Evolutionary conservation across 805 yeast genomes (phyloP).

Genomic region (Starmerella tilneyi): DNA sequence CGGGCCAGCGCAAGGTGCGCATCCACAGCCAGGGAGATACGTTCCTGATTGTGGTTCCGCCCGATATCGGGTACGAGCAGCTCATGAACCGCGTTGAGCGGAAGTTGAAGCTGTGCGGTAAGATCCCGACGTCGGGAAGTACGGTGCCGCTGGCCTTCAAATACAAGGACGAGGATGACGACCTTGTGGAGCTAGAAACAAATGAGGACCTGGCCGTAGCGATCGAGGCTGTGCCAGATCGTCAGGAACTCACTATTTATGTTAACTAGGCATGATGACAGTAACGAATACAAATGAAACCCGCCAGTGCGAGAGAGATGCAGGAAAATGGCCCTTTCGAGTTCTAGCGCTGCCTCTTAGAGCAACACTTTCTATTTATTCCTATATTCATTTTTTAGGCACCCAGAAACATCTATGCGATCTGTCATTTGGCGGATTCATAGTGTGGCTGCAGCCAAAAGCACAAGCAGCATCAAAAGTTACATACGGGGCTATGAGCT

Average conservation of each 20-base stretch:
- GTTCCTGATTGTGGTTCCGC: conserved; percentile 55
- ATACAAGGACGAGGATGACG: conserved; percentile 93
- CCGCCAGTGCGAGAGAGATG: no score
- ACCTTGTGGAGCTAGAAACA: conserved; percentile 70
- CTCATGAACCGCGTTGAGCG: conserved; percentile 49
- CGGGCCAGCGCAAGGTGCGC: conserved; percentile 30
- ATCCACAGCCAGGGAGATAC: conserved; percentile 34
- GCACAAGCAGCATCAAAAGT: background rate
- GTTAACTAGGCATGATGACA: conserved; percentile 10
- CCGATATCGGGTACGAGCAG: conserved; percentile 41
- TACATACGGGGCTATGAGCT: no score
- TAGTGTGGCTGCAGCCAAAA: background rate
- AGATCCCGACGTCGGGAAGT: conserved; percentile 25
- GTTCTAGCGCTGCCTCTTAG: no score
- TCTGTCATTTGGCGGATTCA: background rate
- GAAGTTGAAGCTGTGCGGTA: conserved; percentile 47
- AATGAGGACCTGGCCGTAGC: conserved; percentile 87
- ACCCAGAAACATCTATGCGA: no score
- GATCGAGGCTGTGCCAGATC: conserved; percentile 35
- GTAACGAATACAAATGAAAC: no score
- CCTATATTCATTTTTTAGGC: no score
- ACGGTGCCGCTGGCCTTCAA: conserved; percentile 44
- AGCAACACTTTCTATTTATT: no score
- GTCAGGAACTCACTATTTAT: conserved; percentile 19
- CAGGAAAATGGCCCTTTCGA: no score